Percentiles rank a stretch among this genome's conserved stretches.
Evolutionary conservation across 371 early-diverging fungal species (phyloP).

Genomic region (Nematocida sp.): DNA sequence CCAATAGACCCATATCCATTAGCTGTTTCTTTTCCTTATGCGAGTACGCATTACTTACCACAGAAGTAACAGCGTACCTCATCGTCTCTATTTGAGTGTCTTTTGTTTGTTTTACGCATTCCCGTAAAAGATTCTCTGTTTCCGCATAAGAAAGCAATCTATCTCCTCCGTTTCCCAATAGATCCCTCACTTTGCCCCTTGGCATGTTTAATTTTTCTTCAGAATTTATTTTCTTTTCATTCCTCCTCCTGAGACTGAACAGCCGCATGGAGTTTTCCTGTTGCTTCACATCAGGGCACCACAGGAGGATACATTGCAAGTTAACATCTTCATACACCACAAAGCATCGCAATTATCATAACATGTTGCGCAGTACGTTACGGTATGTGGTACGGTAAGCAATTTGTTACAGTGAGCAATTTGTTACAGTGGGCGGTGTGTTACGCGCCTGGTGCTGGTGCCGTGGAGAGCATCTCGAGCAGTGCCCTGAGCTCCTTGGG

Average conservation of each 20-base stretch:
- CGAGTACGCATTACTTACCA: slow-evolving; percentile 1
- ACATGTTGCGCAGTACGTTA: too few relatives aligned
- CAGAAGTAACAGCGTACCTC: slow-evolving; percentile 29
- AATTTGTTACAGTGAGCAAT: neutral
- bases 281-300: neutral
- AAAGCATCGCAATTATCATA: too few relatives aligned
- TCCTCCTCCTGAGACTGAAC: neutral
- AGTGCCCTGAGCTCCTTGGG: slow-evolving; percentile 24
- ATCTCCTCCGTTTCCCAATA: slow-evolving; percentile 3
- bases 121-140: neutral
- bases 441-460: neutral
- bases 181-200: neutral
- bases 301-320: neutral
- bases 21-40: slow-evolving; percentile 31
- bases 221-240: neutral
- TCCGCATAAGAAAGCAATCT: slow-evolving; percentile 32
- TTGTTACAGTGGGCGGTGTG: neutral
- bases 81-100: slow-evolving; percentile 41
- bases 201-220: neutral
- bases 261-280: neutral
- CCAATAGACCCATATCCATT: slow-evolving; percentile 24
- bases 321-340: too few relatives aligned
- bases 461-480: neutral
- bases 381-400: neutral
- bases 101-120: neutral